Base-by-base conservation (phyloP, 139 green algal genomes). In the Parachlorella kessleri region DNA sequence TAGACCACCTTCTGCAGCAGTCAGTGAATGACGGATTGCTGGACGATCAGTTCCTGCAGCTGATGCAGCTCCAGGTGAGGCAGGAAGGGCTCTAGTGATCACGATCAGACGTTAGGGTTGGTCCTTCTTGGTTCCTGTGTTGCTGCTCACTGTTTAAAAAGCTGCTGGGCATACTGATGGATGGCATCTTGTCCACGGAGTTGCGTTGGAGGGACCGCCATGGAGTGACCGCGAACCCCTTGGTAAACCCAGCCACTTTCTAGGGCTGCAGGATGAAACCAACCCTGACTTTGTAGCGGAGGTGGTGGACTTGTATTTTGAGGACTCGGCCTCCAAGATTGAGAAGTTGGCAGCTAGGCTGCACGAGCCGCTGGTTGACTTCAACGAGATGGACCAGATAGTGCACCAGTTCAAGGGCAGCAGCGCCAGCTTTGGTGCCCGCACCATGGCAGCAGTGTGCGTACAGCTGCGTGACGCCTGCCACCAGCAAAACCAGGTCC, bases 341-440 rank as follows among this genome's bases (percentile, higher is more conserved):
- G 54, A 81, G 5, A 72, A 24, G 38, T 42, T 87, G 66, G 26
- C 24, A 28, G 38, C 32, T 23, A 23, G 38, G 2, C 35, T 74
- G 40, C 30, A 18, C 28, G 8, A 2, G 2, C 7, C 68, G 24
- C 18, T 36, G 36, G 74, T 85, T 1, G 82, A 93, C 67, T 95
- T 88, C 70, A 81, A 83, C 30, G 87, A 94, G 55, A 75, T 97
- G 1, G 93, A 97, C 73, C 81, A 89, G 42, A 76, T 97, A 2
- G 92, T 94, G 72, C 93, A 97, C 80, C 93, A 97, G 88, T 95
- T 97, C 81, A 97, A 97, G 66, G 93, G 93, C 72, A 94, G 89
- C 87, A 91, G 82, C 77, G 91, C 93, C 26, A 93, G 85, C 66
- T 86, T 90, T 70, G 86, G 86, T 32, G 86, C 86, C 4, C 53